A percentile compares a stretch with the other conserved stretches of the same genome.
These are phyloP conservation scores for Hirsutella minnesotensis DNA, from an alignment of 2,329 filamentous ascomycete species.

Conservation along the genomic window DNA sequence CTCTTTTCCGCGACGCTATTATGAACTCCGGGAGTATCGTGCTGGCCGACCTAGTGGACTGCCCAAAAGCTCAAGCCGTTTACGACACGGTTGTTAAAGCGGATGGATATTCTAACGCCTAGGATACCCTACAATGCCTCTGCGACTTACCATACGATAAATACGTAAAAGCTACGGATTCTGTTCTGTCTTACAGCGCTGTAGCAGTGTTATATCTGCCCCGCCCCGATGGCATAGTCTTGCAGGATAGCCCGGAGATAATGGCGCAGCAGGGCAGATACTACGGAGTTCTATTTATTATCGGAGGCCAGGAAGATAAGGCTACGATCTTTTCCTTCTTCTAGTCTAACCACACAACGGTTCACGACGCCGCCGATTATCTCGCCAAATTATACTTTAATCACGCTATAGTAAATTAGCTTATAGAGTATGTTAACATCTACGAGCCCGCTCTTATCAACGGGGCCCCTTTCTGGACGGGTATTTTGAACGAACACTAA, in stretches of 20 bases:
- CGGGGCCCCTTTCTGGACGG: slow-evolving; percentile 21
- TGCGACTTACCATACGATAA: slow-evolving; percentile 45
- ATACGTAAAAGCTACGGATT: slow-evolving; percentile 55
- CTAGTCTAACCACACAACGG: slow-evolving; percentile 55
- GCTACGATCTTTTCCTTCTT: slow-evolving; percentile 64
- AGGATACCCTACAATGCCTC: slow-evolving; percentile 54
- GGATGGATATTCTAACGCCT: slow-evolving; percentile 47
- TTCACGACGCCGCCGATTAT: slow-evolving; percentile 48
- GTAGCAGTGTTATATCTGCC: slow-evolving; percentile 64
- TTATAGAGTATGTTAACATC: slow-evolving; percentile 18
- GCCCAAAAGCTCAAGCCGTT: slow-evolving; percentile 49
- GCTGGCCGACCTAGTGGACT: slow-evolving; percentile 52
- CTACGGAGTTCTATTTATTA: slow-evolving; percentile 37
- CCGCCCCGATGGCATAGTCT: slow-evolving; percentile 54
- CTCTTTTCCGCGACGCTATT: slow-evolving; percentile 64
- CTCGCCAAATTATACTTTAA: slow-evolving; percentile 48
- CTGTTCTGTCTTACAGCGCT: slow-evolving; percentile 54
- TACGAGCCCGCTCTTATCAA: not conserved
- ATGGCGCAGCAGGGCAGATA: slow-evolving; percentile 38
- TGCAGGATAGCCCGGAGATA: slow-evolving; percentile 51
- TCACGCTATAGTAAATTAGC: slow-evolving; percentile 33
- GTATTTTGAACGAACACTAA: slow-evolving; percentile 45
- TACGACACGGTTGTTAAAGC: slow-evolving; percentile 50
- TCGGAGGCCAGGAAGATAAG: slow-evolving; percentile 71
- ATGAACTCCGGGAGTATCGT: slow-evolving; percentile 62